A percentile compares a stretch with the other conserved stretches of the same genome.
Conservation (phyloP, 2,329 filamentous ascomycete genomes). For the Cladosporium sp. region DNA sequence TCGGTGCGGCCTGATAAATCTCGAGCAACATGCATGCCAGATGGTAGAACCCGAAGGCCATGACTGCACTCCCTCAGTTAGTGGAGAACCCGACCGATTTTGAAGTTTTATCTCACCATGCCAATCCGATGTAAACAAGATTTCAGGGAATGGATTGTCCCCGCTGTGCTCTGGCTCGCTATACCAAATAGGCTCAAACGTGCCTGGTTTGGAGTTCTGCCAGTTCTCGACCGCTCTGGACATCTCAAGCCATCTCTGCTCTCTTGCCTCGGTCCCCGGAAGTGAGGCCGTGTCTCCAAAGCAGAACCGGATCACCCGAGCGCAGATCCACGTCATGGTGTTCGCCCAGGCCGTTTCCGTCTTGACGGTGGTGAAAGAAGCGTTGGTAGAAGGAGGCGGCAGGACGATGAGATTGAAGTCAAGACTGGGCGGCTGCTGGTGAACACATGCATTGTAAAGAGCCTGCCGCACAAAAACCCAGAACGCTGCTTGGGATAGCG, state of each 20-base stretch:
- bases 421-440: constrained; percentile 12
- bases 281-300: constrained; percentile 5
- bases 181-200: not conserved
- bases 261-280: not conserved
- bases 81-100: not conserved
- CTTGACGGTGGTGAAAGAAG: constrained; percentile 1
- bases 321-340: constrained; percentile 5
- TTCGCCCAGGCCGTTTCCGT: constrained; percentile 4
- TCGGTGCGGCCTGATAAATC: constrained; percentile 5
- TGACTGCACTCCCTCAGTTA: constrained; percentile 7
- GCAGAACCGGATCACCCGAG: constrained; percentile 2
- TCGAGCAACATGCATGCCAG: constrained; percentile 12
- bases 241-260: constrained; percentile 3
- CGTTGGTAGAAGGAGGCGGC: not conserved
- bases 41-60: constrained; percentile 14
- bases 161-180: not conserved
- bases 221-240: not conserved
- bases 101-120: constrained; percentile 1
- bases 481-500: constrained; percentile 13
- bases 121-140: constrained; percentile 6
- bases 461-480: constrained; percentile 14
- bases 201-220: constrained; percentile 1
- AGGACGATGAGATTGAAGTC: constrained; percentile 7
- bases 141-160: not conserved
- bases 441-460: constrained; percentile 13